Evolutionary conservation across 1,284 basidiomycete species (phyloP).

Genomic region (Naganishia albida): DNA sequence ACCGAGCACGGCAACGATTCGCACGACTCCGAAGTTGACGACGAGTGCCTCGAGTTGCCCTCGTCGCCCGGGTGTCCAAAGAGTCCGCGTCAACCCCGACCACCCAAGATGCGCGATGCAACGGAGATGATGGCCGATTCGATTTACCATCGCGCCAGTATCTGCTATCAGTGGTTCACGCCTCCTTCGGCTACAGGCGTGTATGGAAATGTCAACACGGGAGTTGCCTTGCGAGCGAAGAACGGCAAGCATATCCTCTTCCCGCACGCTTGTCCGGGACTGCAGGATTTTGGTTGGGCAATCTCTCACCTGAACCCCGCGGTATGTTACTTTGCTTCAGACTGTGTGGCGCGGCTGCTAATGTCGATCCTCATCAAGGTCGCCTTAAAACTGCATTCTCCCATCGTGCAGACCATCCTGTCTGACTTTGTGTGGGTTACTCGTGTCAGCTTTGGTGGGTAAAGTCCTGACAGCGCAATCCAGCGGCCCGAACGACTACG

Average conservation of each 20-base stretch:
- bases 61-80: neutral
- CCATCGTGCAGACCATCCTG: too few relatives aligned
- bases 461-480: neutral
- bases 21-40: neutral
- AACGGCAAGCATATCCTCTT: slow-evolving; percentile 44
- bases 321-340: slow-evolving; percentile 19
- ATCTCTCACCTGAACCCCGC: slow-evolving; percentile 42
- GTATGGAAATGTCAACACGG: slow-evolving; percentile 38
- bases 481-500: slow-evolving; percentile 21
- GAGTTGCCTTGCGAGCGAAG: slow-evolving; percentile 40
- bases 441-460: too few relatives aligned
- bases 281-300: slow-evolving; percentile 43
- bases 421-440: too few relatives aligned
- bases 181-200: neutral
- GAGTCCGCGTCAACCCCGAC: neutral
- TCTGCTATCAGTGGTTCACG: neutral
- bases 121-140: neutral
- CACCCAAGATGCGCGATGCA: neutral
- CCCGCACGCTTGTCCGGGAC: slow-evolving; percentile 42
- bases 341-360: neutral
- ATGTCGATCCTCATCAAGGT: neutral
- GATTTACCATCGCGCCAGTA: neutral
- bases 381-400: neutral
- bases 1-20: neutral
- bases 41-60: neutral